phyloP scores from a whole-genome alignment of 805 yeast species.

The Nakazawaea pomicola region DNA sequence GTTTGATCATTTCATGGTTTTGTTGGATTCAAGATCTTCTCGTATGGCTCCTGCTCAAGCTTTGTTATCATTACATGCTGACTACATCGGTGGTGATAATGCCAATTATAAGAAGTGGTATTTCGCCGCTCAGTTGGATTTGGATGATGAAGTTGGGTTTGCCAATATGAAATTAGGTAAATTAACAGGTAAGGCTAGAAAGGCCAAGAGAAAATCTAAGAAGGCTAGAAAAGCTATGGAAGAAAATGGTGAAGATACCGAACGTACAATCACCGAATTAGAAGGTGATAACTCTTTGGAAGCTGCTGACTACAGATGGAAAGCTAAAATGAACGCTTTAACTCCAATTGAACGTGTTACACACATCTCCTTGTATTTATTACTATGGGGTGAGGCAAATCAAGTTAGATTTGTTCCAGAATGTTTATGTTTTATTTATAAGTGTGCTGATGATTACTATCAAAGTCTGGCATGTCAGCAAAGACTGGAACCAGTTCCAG shows the following conservation, averaged over 20 bases:
- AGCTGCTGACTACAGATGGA: conserved; percentile 83
- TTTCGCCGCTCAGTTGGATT: conserved; percentile 82
- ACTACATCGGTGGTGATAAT: conserved; percentile 82
- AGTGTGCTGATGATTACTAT: conserved; percentile 89
- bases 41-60: conserved; percentile 92
- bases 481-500: conserved; percentile 76
- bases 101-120: conserved; percentile 87
- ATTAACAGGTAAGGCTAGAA: conserved; percentile 72
- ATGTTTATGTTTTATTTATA: conserved; percentile 88
- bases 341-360: conserved; percentile 77
- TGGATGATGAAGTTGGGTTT: conserved; percentile 81
- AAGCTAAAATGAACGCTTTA: conserved; percentile 67
- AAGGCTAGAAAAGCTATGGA: conserved; percentile 67
- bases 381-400: conserved; percentile 88
- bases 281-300: conserved; percentile 84
- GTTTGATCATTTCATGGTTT: conserved; percentile 83
- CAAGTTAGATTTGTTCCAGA: conserved; percentile 93
- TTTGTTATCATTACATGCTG: conserved; percentile 75
- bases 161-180: conserved; percentile 77
- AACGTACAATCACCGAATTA: conserved; percentile 52
- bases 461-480: conserved; percentile 88
- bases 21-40: conserved; percentile 77
- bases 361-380: conserved; percentile 68
- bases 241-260: conserved; percentile 58
- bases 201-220: conserved; percentile 75